phyloP scores from a whole-genome alignment of 2,329 filamentous ascomycete species.

The Emergomyces orientalis region DNA sequence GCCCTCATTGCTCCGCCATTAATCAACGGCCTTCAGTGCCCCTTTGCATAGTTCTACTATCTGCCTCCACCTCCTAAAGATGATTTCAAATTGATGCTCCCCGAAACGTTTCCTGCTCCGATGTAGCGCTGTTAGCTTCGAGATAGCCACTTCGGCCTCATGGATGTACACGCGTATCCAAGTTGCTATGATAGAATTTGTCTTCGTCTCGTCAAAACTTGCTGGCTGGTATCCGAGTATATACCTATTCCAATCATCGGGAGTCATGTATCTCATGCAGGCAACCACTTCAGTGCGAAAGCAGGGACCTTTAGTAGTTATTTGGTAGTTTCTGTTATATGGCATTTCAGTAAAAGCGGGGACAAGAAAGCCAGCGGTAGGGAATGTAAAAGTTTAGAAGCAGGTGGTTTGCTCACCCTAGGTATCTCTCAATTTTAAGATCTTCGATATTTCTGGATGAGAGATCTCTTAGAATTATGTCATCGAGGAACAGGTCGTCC shows the following conservation, averaged over 20 bases:
- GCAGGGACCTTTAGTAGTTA: constrained; percentile 32
- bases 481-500: constrained; percentile 35
- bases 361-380: neutral
- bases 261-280: constrained; percentile 32
- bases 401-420: constrained; percentile 26
- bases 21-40: constrained; percentile 16
- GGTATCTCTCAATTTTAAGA: constrained; percentile 30
- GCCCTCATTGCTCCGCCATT: neutral
- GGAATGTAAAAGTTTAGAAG: neutral
- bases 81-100: constrained; percentile 20
- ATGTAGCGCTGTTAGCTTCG: constrained; percentile 7
- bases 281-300: constrained; percentile 37
- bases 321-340: constrained; percentile 28
- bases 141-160: constrained; percentile 27
- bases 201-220: constrained; percentile 24
- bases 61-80: constrained; percentile 33
- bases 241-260: constrained; percentile 32
- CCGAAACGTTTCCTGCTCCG: constrained; percentile 10
- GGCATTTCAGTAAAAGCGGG: constrained; percentile 6
- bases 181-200: constrained; percentile 26
- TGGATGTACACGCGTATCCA: constrained; percentile 29
- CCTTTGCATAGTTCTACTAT: constrained; percentile 28
- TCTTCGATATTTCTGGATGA: constrained; percentile 24
- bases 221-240: constrained; percentile 29
- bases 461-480: constrained; percentile 31